Evolutionary conservation across 1,139 yeast genomes (phyloP).

Genomic region (Lodderomyces metapsilosis): DNA sequence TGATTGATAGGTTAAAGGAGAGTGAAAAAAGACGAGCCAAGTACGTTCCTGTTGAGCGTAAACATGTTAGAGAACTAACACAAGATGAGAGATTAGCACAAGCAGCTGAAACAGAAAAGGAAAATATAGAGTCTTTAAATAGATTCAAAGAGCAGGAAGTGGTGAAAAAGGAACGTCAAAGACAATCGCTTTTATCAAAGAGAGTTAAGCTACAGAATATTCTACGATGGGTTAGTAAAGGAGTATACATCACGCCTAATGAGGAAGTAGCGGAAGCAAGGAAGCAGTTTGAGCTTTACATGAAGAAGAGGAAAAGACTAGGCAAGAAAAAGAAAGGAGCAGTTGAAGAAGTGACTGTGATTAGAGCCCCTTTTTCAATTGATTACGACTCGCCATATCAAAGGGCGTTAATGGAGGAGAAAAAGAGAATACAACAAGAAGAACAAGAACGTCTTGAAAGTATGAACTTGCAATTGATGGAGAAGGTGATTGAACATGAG

Average conservation of each 20-base stretch:
- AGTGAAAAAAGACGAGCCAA: constrained; percentile 67
- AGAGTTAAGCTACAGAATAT: constrained; percentile 59
- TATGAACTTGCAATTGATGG: constrained; percentile 11
- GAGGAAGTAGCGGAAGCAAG: constrained; percentile 55
- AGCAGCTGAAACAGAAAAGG: constrained; percentile 82
- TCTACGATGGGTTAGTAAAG: constrained; percentile 48
- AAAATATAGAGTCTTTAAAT: constrained; percentile 70
- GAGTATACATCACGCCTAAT: constrained; percentile 42
- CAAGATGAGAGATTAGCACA: constrained; percentile 85
- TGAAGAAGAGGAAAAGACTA: constrained; percentile 37
- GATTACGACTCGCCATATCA: constrained; percentile 37
- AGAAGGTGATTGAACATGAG: constrained; percentile 21
- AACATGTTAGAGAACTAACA: constrained; percentile 56
- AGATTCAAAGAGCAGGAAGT: constrained; percentile 82
- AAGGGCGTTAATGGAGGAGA: constrained; percentile 23
- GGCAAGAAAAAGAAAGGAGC: constrained; percentile 25
- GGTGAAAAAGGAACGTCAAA: constrained; percentile 72
- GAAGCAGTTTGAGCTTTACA: constrained; percentile 21
- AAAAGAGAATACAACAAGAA: constrained; percentile 14
- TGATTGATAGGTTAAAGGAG: constrained; percentile 69
- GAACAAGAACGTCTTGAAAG: constrained; percentile 12
- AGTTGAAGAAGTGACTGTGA: constrained; percentile 15
- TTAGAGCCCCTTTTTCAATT: constrained; percentile 36
- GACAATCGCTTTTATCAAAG: constrained; percentile 67
- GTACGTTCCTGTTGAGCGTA: constrained; percentile 38